Conservation (phyloP, 2,329 filamentous ascomycete species). For the Bipolaris bicolor region DNA sequence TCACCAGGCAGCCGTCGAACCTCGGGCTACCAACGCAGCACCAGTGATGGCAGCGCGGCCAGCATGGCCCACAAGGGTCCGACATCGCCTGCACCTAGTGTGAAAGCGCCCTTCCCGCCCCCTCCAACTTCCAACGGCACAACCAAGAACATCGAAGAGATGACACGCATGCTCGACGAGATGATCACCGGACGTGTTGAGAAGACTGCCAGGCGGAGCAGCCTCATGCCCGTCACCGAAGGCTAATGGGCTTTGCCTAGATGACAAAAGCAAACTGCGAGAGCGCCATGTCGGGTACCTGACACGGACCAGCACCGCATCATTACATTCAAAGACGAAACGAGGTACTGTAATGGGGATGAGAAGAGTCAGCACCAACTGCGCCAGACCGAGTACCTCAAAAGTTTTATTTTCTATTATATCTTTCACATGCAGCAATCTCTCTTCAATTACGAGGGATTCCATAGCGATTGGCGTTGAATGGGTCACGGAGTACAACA, state of each 20-base stretch:
- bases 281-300: conserved; percentile 11
- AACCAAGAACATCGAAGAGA: conserved; percentile 80
- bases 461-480: conserved; percentile 27
- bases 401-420: conserved; percentile 7
- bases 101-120: conserved; percentile 19
- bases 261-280: conserved; percentile 7
- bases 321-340: conserved; percentile 12
- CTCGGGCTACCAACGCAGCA: conserved; percentile 40
- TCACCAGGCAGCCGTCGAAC: conserved; percentile 45
- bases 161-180: conserved; percentile 91
- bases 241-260: conserved; percentile 18
- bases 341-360: conserved; percentile 34
- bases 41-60: conserved; percentile 40
- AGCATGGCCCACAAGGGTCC: conserved; percentile 38
- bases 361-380: conserved; percentile 23
- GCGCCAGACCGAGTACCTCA: conserved; percentile 17
- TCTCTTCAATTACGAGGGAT: conserved; percentile 9
- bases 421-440: conserved; percentile 1
- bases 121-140: conserved; percentile 33
- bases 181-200: conserved; percentile 88
- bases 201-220: conserved; percentile 58
- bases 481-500: conserved; percentile 13
- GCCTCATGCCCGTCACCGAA: conserved; percentile 33
- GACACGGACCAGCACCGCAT: conserved; percentile 8
- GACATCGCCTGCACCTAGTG: conserved; percentile 24